Percentiles rank a stretch among this genome's conserved stretches.
Conservation (phyloP, 164 flowering plant genomes). For the Magnolia changhungtana region DNA sequence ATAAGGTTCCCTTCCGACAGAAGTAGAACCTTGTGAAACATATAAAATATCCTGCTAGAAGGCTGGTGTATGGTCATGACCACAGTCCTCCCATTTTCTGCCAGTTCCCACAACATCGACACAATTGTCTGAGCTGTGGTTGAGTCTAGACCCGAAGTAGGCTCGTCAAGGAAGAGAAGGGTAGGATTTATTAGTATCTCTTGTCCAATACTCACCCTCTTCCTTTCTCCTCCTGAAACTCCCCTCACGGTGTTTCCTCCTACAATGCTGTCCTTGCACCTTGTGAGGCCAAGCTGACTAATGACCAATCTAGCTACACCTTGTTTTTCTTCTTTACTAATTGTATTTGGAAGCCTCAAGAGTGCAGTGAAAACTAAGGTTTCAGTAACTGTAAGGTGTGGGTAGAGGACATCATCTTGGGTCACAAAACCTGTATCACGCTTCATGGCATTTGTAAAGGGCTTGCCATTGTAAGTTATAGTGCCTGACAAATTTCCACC, state of each 20-base stretch:
- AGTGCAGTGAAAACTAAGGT: conserved; percentile 69
- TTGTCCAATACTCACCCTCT: conserved; percentile 53
- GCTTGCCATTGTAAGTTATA: conserved; percentile 60
- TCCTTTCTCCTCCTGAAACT: conserved; percentile 31
- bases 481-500: conserved; percentile 37
- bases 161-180: conserved; percentile 67
- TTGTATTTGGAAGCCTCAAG: conserved; percentile 52
- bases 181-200: conserved; percentile 77
- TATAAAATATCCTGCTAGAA: conserved; percentile 60
- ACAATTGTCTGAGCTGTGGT: conserved; percentile 66
- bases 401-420: conserved; percentile 66
- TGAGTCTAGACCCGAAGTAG: conserved; percentile 77
- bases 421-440: conserved; percentile 70
- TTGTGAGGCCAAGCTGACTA: conserved; percentile 39
- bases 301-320: conserved; percentile 50
- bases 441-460: conserved; percentile 46
- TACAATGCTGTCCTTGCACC: conserved; percentile 52
- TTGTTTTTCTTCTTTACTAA: conserved; percentile 39
- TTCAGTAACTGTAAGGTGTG: conserved; percentile 66
- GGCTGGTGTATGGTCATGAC: conserved; percentile 82
- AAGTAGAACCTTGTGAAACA: conserved; percentile 72
- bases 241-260: conserved; percentile 25
- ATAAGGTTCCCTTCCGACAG: conserved; percentile 59
- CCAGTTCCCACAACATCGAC: conserved; percentile 49
- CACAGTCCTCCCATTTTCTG: conserved; percentile 51